phyloP scores from a whole-genome alignment of 371 early-diverging fungal species.

The Mucor ambiguus region DNA sequence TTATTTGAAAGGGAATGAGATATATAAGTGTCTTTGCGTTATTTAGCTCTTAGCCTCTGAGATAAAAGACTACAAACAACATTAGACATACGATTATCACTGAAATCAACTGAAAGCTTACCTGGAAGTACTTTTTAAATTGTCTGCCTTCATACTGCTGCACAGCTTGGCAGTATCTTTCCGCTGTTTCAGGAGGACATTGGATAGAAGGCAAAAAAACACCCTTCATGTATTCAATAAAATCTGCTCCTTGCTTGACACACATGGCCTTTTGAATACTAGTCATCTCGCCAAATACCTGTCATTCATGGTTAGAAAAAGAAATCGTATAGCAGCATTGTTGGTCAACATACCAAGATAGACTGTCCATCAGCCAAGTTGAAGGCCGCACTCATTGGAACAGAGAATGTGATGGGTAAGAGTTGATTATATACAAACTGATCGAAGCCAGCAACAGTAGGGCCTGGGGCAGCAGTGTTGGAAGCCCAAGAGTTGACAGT shows the following conservation, averaged over 20 bases:
- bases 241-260: constrained; percentile 63
- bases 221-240: constrained; percentile 65
- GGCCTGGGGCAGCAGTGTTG: constrained; percentile 28
- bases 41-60: constrained; percentile 23
- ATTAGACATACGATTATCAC: neutral
- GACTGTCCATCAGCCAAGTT: constrained; percentile 82
- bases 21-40: neutral
- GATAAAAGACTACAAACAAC: constrained; percentile 14
- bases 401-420: constrained; percentile 77
- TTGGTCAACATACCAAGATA: constrained; percentile 53
- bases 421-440: constrained; percentile 83
- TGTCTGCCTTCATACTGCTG: constrained; percentile 67
- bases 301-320: neutral
- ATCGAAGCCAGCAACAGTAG: constrained; percentile 52
- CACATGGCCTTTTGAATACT: constrained; percentile 73
- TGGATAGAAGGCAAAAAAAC: constrained; percentile 71
- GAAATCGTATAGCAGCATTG: neutral
- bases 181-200: constrained; percentile 66
- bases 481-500: constrained; percentile 83
- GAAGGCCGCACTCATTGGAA: constrained; percentile 80
- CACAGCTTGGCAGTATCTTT: constrained; percentile 68
- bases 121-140: constrained; percentile 77
- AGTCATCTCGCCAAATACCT: constrained; percentile 83
- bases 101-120: constrained; percentile 25
- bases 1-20: neutral